Percentiles rank a stretch among this genome's conserved stretches.
phyloP scores from a whole-genome alignment of 768 basidiomycete species.

The Boletus rex-veris region DNA sequence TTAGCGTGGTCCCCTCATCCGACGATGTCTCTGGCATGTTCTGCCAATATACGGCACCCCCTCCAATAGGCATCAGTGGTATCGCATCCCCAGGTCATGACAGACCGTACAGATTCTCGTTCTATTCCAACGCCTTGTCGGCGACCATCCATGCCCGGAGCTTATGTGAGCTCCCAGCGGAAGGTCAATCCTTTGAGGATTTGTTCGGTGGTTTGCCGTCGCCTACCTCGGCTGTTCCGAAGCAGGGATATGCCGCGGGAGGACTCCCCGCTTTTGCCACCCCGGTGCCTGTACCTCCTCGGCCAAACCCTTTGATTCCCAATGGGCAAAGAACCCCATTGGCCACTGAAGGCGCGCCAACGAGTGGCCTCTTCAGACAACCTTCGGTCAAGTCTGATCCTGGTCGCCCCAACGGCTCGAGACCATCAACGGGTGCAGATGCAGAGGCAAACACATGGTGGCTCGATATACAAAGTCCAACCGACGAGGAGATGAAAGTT shows the following conservation, averaged over 20 bases:
- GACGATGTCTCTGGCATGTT: conserved; percentile 35
- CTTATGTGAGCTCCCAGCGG: conserved; percentile 88
- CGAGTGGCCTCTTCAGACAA: conserved; percentile 14
- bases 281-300: conserved; percentile 9
- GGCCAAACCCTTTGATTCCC: conserved; percentile 1
- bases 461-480: conserved; percentile 90
- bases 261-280: background rate
- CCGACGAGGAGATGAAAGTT: conserved; percentile 98
- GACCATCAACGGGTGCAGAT: conserved; percentile 30
- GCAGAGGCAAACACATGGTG: conserved; percentile 90
- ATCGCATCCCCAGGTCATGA: conserved; percentile 62
- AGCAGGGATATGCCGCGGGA: conserved; percentile 6
- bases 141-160: conserved; percentile 95
- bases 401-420: conserved; percentile 23
- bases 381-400: conserved; percentile 19
- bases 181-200: conserved; percentile 90
- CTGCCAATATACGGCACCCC: conserved; percentile 9
- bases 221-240: background rate
- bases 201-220: conserved; percentile 62
- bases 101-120: conserved; percentile 95
- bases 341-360: background rate
- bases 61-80: conserved; percentile 19
- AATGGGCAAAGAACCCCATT: conserved; percentile 8
- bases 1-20: conserved; percentile 40
- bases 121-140: conserved; percentile 90